Percentiles rank a stretch among this genome's conserved stretches.
Evolutionary conservation across 371 early-diverging fungal species (phyloP).

Genomic region (Apophysomyces trapeziformis): DNA sequence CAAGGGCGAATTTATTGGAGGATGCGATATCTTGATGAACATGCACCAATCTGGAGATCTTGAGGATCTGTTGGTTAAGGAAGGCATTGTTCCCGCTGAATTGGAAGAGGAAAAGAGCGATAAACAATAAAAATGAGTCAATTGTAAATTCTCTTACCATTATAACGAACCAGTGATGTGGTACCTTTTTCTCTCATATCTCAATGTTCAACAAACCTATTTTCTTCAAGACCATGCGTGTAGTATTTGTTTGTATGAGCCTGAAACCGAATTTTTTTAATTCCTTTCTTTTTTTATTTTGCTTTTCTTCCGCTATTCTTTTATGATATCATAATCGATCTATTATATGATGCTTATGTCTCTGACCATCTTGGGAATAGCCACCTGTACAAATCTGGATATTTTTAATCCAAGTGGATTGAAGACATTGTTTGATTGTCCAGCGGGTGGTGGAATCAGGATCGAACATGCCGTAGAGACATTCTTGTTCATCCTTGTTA

Average conservation of each 20-base stretch:
- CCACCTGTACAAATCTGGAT: conserved; percentile 34
- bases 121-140: conserved; percentile 21
- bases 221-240: no score
- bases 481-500: conserved; percentile 6
- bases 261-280: background rate
- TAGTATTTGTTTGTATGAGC: no score
- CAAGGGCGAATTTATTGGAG: conserved; percentile 97
- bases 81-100: conserved; percentile 70
- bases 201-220: no score
- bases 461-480: conserved; percentile 34
- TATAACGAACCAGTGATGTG: no score
- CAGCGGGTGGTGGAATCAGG: conserved; percentile 35
- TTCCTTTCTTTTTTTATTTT: conserved; percentile 3
- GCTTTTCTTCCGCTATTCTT: conserved; percentile 7
- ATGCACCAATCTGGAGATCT: conserved; percentile 94
- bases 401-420: conserved; percentile 33
- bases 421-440: conserved; percentile 31
- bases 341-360: conserved; percentile 15
- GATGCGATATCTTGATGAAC: conserved; percentile 92
- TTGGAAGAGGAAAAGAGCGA: conserved; percentile 38
- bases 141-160: no score
- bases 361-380: conserved; percentile 10
- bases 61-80: conserved; percentile 81
- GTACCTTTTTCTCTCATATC: no score
- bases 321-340: background rate